Conservation (phyloP, 2,329 filamentous ascomycete genomes). For the Pleomassaria siparia region DNA sequence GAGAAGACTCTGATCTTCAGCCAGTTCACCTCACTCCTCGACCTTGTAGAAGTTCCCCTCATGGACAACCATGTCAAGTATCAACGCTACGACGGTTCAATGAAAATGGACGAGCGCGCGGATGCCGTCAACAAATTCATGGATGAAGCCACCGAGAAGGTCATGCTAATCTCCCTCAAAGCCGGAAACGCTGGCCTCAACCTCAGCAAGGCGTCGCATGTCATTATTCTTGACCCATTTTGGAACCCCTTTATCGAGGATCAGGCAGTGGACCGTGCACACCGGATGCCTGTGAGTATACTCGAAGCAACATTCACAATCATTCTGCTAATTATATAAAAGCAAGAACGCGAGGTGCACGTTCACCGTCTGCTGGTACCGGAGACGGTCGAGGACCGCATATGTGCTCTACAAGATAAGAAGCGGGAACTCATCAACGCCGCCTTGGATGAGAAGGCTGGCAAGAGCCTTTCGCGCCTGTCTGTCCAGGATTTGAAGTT, state of each 20-base stretch:
- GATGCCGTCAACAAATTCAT: slow-evolving; percentile 69
- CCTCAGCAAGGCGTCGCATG: slow-evolving; percentile 76
- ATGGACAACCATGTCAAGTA: slow-evolving; percentile 59
- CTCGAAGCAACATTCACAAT: not conserved
- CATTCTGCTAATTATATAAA: not conserved
- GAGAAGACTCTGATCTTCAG: slow-evolving; percentile 83
- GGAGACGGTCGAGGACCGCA: slow-evolving; percentile 84
- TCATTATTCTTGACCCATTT: slow-evolving; percentile 90
- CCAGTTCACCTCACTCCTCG: slow-evolving; percentile 77
- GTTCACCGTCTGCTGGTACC: slow-evolving; percentile 79
- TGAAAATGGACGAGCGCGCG: slow-evolving; percentile 67
- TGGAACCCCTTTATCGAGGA: slow-evolving; percentile 95
- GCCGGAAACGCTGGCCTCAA: slow-evolving; percentile 87
- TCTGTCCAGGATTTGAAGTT: slow-evolving; percentile 67
- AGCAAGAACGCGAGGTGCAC: slow-evolving; percentile 68
- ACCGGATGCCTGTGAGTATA: slow-evolving; percentile 67
- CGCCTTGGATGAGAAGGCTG: slow-evolving; percentile 76
- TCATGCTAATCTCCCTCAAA: slow-evolving; percentile 78
- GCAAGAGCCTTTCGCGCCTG: slow-evolving; percentile 67
- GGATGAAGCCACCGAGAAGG: slow-evolving; percentile 59
- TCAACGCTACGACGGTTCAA: slow-evolving; percentile 74
- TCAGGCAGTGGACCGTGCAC: slow-evolving; percentile 86
- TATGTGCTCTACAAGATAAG: slow-evolving; percentile 73
- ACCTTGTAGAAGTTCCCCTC: slow-evolving; percentile 74
- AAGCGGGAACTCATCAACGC: slow-evolving; percentile 77